Base-by-base conservation (phyloP, 2,329 filamentous ascomycete species). In the Pseudogymnoascus sp. region DNA sequence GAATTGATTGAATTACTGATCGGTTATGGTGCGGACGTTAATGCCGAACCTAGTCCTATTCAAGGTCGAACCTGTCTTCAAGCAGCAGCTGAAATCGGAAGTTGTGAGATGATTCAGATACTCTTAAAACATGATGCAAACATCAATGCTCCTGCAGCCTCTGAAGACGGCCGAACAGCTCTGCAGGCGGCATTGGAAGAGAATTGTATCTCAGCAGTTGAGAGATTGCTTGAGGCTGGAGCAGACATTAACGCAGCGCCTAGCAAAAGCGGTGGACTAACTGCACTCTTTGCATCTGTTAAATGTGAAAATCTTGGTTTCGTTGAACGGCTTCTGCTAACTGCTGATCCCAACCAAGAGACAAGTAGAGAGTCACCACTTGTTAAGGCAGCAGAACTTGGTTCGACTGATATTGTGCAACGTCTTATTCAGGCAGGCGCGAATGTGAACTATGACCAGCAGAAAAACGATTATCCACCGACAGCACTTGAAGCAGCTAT, bases 71-170 rank as follows among this genome's bases (percentile, higher is more conserved):
- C 61, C n/a, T 48, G 36, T 35, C 55, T 63, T 51, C 61, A 63
- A 63, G 58, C 39, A 13, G 74, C 75, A 12, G 73, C 74, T 5
- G 68, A 72, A 42, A 69, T 66, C 27, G 75, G 74, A 2, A 71
- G 76, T 48, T 61, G 73, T 2, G 70, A 71, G 5, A 67, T 75
- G 8, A 73, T 77, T 9, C 66, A 73, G 17, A 68, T 68, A 59
- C 65, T 78, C 1, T 65, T 77, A 4, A 69, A 73, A 48, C 35
- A 58, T 12, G 65, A 66, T 21, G 65, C 65, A 1, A 39, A 66
- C n/a, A 44, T 66, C 25, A 61, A 67, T 65, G 65, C 61, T 13
- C 59, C 64, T 41, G 63, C 44, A 12, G 63, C 65, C 4, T 25
- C 29, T 9, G 17, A 44, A 61, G 10, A 36, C 38, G 68, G 68